A percentile compares a stretch with the other conserved stretches of the same genome.
Evolutionary conservation across 2,329 filamentous ascomycete genomes (phyloP).

Genomic region (Colletotrichum theobromicola): DNA sequence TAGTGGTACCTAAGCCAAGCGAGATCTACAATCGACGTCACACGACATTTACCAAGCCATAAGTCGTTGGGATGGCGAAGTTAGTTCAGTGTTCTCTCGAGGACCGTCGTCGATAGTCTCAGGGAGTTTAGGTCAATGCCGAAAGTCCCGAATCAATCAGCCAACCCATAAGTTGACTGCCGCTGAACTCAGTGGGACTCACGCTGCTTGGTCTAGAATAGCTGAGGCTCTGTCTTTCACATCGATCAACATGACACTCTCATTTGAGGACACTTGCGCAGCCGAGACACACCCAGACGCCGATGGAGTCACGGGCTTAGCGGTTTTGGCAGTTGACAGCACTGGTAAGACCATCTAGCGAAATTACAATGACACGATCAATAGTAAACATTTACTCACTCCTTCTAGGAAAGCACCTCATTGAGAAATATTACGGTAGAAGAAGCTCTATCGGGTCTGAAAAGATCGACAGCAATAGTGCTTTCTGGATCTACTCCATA

Average conservation of each 20-base stretch:
- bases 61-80: neutral
- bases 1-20: neutral
- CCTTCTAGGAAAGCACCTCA: neutral
- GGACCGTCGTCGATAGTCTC: accelerated
- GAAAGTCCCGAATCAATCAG: neutral
- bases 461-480: neutral
- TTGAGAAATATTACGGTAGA: neutral
- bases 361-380: too few relatives aligned
- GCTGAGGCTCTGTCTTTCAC: neutral
- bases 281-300: neutral
- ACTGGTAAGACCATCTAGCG: neutral
- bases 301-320: neutral
- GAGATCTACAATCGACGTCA: neutral
- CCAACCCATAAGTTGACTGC: neutral
- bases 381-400: neutral
- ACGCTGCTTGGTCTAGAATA: accelerated
- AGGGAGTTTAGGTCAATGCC: neutral
- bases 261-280: neutral
- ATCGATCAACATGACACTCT: neutral
- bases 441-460: neutral
- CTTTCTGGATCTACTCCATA: neutral
- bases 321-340: neutral
- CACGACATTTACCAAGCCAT: neutral
- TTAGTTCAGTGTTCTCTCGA: neutral
- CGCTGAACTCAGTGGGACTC: neutral